Conservation (phyloP, 306 rosid species). For the Luffa aegyptiaca region DNA sequence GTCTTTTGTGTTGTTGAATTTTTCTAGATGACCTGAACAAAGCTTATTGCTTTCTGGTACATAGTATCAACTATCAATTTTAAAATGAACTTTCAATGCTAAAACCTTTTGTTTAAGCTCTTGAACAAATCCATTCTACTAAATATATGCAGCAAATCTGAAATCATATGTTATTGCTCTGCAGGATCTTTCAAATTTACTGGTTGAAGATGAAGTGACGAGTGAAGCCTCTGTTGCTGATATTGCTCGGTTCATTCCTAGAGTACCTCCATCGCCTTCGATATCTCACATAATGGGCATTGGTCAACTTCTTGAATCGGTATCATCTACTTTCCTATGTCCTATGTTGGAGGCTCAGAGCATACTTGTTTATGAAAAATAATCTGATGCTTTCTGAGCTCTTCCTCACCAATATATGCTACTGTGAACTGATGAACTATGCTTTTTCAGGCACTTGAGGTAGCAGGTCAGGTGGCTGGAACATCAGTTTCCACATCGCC, state of each 20-base stretch:
- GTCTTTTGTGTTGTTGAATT: background rate
- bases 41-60: background rate
- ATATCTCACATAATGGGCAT: conserved; percentile 63
- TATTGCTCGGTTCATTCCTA: conserved; percentile 59
- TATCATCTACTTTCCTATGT: conserved; percentile 15
- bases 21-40: background rate
- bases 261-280: conserved; percentile 48
- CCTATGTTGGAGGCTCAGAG: background rate
- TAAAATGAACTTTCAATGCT: background rate
- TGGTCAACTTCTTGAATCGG: conserved; percentile 93
- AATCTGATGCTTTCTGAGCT: background rate
- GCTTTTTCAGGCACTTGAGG: conserved; percentile 73
- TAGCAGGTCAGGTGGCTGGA: conserved; percentile 94
- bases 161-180: background rate
- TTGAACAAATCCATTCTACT: background rate
- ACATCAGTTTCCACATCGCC: conserved; percentile 66
- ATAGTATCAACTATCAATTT: background rate
- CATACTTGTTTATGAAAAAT: background rate
- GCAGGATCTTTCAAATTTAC: conserved; percentile 66
- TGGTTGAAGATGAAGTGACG: conserved; percentile 56
- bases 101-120: background rate
- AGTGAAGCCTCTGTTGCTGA: conserved; percentile 85
- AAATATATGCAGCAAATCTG: background rate
- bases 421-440: background rate
- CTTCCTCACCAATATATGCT: background rate